Conservation (phyloP, 169 alveolate species). For the Besnoitia besnoiti region DNA sequence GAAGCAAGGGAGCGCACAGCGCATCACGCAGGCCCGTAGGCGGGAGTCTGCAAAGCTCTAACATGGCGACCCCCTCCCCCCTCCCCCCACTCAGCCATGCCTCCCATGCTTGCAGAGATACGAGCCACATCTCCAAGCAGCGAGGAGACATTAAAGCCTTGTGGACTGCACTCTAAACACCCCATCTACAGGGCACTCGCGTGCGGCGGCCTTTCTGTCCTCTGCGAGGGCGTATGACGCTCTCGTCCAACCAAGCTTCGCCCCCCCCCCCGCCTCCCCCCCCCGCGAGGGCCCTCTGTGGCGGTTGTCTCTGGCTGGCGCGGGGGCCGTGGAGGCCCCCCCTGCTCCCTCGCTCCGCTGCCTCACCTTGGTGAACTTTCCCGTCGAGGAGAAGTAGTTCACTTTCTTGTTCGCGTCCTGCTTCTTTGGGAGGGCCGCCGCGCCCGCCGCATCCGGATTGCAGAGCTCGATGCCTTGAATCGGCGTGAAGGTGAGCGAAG, state of each 20-base stretch:
- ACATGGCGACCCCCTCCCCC: too few relatives aligned
- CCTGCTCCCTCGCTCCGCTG: background rate
- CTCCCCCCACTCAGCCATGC: too few relatives aligned
- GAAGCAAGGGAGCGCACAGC: too few relatives aligned
- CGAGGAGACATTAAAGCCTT: too few relatives aligned
- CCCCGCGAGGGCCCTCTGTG: background rate
- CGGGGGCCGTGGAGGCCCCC: background rate
- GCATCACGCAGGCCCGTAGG: too few relatives aligned
- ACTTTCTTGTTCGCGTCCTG: background rate
- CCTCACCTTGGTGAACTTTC: slow-evolving; percentile 21
- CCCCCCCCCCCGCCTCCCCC: background rate
- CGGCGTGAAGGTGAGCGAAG: slow-evolving; percentile 50
- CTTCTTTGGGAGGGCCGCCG: slow-evolving; percentile 9
- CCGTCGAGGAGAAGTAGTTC: slow-evolving; percentile 14
- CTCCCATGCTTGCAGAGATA: too few relatives aligned
- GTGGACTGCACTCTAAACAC: background rate
- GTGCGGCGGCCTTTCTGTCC: background rate
- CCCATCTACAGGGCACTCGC: background rate
- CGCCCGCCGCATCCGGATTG: slow-evolving; percentile 41
- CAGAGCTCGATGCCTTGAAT: slow-evolving; percentile 51
- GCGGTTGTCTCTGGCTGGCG: background rate
- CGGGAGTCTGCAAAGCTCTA: too few relatives aligned
- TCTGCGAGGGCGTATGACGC: background rate
- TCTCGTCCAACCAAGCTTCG: background rate
- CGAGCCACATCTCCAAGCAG: too few relatives aligned